Percentiles rank a stretch among this genome's conserved stretches.
phyloP scores from a whole-genome alignment of 306 rosid genomes.

The Begonia peltatifolia region DNA sequence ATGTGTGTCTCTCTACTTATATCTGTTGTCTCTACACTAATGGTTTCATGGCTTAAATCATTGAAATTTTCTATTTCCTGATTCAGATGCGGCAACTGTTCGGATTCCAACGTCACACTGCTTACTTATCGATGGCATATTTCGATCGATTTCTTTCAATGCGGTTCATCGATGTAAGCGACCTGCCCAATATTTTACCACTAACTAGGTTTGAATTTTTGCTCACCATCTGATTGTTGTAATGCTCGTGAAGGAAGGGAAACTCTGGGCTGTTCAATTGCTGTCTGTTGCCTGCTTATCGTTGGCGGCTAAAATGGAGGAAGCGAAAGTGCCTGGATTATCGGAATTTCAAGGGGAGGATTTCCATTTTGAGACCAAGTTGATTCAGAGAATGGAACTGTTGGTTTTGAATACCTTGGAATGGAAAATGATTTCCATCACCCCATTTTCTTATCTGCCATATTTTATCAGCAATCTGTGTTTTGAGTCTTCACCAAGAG shows the following conservation, averaged over 20 bases:
- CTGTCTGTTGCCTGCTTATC: slow-evolving; percentile 66
- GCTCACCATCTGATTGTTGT: not conserved
- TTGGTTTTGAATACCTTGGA: slow-evolving; percentile 51
- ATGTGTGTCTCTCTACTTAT: slow-evolving; percentile 34
- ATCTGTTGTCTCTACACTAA: not conserved
- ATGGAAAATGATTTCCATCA: slow-evolving; percentile 72
- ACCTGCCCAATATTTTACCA: slow-evolving; percentile 4
- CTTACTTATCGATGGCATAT: slow-evolving; percentile 53
- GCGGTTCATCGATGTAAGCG: slow-evolving; percentile 53
- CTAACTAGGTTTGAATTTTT: slow-evolving; percentile 4
- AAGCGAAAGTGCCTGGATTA: slow-evolving; percentile 33
- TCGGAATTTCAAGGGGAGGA: slow-evolving; percentile 37
- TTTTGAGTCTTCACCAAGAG: slow-evolving; percentile 22
- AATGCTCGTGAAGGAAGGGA: slow-evolving; percentile 36
- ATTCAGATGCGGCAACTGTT: slow-evolving; percentile 52
- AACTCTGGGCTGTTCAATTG: slow-evolving; percentile 61
- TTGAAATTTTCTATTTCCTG: slow-evolving; percentile 8
- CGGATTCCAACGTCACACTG: slow-evolving; percentile 60
- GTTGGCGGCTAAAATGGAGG: slow-evolving; percentile 93
- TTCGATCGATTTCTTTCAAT: slow-evolving; percentile 68
- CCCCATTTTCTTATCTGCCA: slow-evolving; percentile 64
- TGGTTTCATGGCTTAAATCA: not conserved
- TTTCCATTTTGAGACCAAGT: slow-evolving; percentile 37
- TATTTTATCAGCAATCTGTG: slow-evolving; percentile 45
- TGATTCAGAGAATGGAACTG: slow-evolving; percentile 62